phyloP scores from a whole-genome alignment of 73 alveolate species.

The Urostyla sp. region DNA sequence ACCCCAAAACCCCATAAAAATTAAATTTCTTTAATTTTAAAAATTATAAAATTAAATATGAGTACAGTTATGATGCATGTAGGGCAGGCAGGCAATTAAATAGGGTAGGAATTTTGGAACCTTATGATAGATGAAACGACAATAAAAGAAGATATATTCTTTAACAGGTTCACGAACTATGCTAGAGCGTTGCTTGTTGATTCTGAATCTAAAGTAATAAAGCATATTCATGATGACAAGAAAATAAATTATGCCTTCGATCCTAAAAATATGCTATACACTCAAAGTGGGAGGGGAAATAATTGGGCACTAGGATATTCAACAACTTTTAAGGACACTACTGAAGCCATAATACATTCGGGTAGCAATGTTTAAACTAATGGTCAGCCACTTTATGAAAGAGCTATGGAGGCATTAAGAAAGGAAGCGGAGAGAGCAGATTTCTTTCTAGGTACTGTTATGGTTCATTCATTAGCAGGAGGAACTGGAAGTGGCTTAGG shows the following conservation, averaged over 20 bases:
- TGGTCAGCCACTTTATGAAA: constrained; percentile 73
- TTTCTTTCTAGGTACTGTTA: constrained; percentile 85
- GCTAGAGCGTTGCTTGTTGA: constrained; percentile 80
- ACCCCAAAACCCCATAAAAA: constrained; percentile 12
- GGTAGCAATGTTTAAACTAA: not conserved
- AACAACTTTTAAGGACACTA: constrained; percentile 76
- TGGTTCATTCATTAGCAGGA: constrained; percentile 94
- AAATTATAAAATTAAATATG: constrained; percentile 46
- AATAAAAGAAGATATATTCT: constrained; percentile 67
- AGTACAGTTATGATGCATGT: constrained; percentile 73
- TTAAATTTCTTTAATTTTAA: not conserved
- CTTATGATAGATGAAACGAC: constrained; percentile 70
- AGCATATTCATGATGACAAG: constrained; percentile 64
- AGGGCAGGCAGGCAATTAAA: constrained; percentile 84
- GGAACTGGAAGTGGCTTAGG: constrained; percentile 99
- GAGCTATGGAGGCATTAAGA: constrained; percentile 89
- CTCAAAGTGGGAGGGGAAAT: constrained; percentile 96
- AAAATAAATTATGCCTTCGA: constrained; percentile 64
- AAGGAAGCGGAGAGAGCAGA: constrained; percentile 96
- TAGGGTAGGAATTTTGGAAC: constrained; percentile 79
- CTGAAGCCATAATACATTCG: constrained; percentile 2
- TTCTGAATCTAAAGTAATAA: constrained; percentile 82
- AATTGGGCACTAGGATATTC: constrained; percentile 99
- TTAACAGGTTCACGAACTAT: constrained; percentile 38
- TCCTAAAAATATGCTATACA: constrained; percentile 54